Evolutionary conservation across 139 green algal genomes (phyloP).

Genomic region (Tetradesmus lagerheimii): DNA sequence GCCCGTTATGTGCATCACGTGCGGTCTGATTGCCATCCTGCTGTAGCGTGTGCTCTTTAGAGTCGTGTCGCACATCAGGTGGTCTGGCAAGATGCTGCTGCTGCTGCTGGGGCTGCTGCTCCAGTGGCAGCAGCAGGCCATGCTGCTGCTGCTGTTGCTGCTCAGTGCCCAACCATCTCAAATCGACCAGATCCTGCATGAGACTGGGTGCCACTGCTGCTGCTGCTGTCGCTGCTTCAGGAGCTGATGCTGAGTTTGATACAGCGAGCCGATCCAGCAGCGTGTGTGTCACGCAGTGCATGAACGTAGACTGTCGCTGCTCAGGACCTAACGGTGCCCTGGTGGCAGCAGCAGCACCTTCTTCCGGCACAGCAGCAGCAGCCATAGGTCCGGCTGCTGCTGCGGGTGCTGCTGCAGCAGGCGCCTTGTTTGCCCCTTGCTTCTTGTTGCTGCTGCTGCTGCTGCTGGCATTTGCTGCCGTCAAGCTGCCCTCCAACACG

Average conservation of each 20-base stretch:
- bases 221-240: not conserved
- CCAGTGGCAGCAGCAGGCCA: too few relatives aligned
- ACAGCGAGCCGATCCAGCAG: conserved; percentile 24
- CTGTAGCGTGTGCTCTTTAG: too few relatives aligned
- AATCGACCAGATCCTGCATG: not conserved
- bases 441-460: conserved; percentile 10
- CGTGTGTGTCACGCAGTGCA: conserved; percentile 22
- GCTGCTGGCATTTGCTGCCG: not conserved
- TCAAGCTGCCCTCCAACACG: not conserved
- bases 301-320: conserved; percentile 45
- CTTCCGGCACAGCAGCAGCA: not conserved
- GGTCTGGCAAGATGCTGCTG: not conserved
- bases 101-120: conserved; percentile 13
- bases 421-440: not conserved
- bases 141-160: conserved; percentile 16
- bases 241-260: not conserved
- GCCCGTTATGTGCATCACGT: not conserved
- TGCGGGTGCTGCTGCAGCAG: not conserved
- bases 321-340: not conserved
- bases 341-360: not conserved
- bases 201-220: not conserved
- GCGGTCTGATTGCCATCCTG: not conserved
- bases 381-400: not conserved
- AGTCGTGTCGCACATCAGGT: not conserved
- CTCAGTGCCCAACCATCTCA: too few relatives aligned